These are phyloP conservation scores for Candolleomyces efflorescens DNA, from an alignment of 768 basidiomycete species.

Conservation along the genomic window DNA sequence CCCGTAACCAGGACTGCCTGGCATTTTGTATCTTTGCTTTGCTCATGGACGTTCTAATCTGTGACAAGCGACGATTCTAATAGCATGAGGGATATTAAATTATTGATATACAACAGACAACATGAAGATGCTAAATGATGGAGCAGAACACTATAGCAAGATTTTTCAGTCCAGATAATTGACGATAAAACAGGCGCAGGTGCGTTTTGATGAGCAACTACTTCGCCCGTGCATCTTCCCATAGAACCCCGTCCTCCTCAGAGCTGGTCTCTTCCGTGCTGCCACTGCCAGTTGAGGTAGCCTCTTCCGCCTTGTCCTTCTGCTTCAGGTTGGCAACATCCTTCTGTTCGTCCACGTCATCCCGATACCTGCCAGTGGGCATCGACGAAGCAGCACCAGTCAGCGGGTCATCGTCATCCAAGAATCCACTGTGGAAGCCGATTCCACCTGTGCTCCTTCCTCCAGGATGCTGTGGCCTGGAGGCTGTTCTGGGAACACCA, in stretches of 20 bases:
- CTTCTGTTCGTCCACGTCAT: slow-evolving; percentile 31
- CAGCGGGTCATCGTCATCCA: slow-evolving; percentile 70
- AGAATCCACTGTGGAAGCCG: slow-evolving; percentile 74
- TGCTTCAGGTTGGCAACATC: neutral
- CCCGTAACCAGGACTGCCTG: too few relatives aligned
- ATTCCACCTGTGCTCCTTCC: slow-evolving; percentile 33
- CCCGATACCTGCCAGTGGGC: slow-evolving; percentile 41
- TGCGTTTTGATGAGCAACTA: neutral
- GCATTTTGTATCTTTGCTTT: too few relatives aligned
- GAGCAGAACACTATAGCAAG: too few relatives aligned
- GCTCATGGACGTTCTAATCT: too few relatives aligned
- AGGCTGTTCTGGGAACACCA: slow-evolving; percentile 36
- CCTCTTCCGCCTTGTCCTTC: neutral
- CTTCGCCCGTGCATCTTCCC: slow-evolving; percentile 1
- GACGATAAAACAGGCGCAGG: too few relatives aligned
- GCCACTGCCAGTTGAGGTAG: neutral
- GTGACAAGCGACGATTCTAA: too few relatives aligned
- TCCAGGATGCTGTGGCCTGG: slow-evolving; percentile 30
- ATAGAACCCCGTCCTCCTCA: neutral
- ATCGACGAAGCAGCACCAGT: slow-evolving; percentile 27
- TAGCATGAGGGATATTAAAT: too few relatives aligned
- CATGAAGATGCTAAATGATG: too few relatives aligned
- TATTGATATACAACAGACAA: too few relatives aligned
- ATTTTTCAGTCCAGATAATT: too few relatives aligned
- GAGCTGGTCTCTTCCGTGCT: neutral